Evolutionary conservation across 345 rosid species (phyloP), one percentile per base, ranked within the genome.

Genomic region (Schrenkiella parvula): DNA sequence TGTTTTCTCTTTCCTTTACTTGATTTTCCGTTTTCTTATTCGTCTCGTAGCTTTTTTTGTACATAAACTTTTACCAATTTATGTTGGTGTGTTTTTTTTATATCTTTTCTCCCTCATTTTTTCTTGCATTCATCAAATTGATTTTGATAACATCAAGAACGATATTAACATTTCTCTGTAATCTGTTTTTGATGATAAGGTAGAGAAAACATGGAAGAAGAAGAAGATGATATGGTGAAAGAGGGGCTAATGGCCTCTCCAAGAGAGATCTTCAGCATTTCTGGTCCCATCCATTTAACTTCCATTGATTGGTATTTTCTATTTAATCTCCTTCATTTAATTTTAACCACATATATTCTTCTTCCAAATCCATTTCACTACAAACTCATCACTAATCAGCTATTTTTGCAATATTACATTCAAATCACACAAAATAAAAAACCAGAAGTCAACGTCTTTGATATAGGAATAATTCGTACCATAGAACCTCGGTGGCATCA

Each of bases 231-330:
- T 1, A 70, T 44, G 70, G 79, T 76, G 12, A 69, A n/a, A 64
- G 73, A 64, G 59, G 80, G 80, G 32, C n/a, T 77, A 18, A 66
- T 71, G 68, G 77, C 80, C 5, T 66, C 80, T 23, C 76, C 6
- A 64, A 77, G 73, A 71, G 77, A 84, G 66, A 79, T 82, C 55
- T 85, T 89, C 72, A 70, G 78, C 77, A 66, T 76, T 67, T 81
- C 83, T 53, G 92, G 95, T 56, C 92, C 95, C 8, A 76, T 76
- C 21, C 86, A 85, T 71, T 76, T 89, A 57, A 73, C 81, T 59
- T 57, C 73, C 67, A 62, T 85, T 68, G 87, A 89, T 59, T 87
- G 95, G 95, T 89, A 67, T 51, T 22, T 31, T 32, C 15, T 23
- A 12, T 44, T 51, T 53, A 28, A 42, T 41, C 26, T 69, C 32